These are phyloP conservation scores for Solanum hybrid DNA, from an alignment of 305 asterid genomes.

Conservation along the genomic window DNA sequence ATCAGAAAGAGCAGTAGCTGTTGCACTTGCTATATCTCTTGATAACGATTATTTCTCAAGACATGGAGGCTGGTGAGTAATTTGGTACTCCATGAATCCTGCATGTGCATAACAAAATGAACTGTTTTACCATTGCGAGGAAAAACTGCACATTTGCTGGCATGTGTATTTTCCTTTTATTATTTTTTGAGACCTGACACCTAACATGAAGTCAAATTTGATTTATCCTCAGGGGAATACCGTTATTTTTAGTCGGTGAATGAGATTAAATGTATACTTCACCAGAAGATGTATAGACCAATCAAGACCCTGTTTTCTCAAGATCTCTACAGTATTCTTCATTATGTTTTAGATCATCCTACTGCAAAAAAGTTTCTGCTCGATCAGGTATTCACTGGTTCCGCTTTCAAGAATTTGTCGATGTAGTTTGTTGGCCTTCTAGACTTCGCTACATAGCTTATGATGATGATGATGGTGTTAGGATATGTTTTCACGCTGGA, in stretches of 20 bases:
- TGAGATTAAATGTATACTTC: not conserved
- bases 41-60: conserved; percentile 93
- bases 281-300: not conserved
- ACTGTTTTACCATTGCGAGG: not conserved
- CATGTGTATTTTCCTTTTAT: not conserved
- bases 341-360: not conserved
- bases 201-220: not conserved
- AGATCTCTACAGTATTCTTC: not conserved
- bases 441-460: not conserved
- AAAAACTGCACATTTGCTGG: not conserved
- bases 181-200: not conserved
- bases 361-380: not conserved
- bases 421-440: not conserved
- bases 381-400: not conserved
- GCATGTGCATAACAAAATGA: not conserved
- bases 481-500: not conserved
- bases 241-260: conserved; percentile 22
- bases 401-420: not conserved
- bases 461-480: not conserved
- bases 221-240: conserved; percentile 20
- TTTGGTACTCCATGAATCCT: not conserved
- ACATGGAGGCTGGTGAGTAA: conserved; percentile 85
- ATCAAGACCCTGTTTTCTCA: not conserved
- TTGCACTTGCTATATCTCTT: conserved; percentile 84
- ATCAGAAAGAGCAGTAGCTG: conserved; percentile 85